phyloP scores from a whole-genome alignment of 73 alveolate genomes.

The Tetrahymena borealis region DNA sequence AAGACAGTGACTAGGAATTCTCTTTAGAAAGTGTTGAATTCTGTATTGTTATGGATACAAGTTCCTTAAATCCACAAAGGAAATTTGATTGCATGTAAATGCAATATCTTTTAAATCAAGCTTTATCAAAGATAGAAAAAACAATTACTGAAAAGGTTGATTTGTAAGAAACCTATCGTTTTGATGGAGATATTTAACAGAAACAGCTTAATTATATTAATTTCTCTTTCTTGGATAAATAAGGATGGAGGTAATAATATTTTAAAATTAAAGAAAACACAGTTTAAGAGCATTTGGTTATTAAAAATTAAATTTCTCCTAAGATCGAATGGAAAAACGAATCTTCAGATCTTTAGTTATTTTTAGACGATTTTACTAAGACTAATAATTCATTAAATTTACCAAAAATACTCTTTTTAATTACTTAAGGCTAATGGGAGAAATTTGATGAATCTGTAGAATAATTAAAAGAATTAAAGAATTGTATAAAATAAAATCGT shows the following conservation, averaged over 20 bases:
- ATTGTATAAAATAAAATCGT: neutral
- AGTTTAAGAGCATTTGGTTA: neutral
- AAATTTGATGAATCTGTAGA: neutral
- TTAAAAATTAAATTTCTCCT: neutral
- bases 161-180: too few species aligned
- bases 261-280: neutral
- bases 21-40: neutral
- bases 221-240: neutral
- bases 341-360: neutral
- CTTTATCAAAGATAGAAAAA: neutral
- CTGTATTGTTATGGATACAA: neutral
- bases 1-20: neutral
- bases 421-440: neutral
- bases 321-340: neutral
- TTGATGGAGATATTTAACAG: neutral
- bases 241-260: neutral
- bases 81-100: neutral
- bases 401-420: neutral
- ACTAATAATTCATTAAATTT: neutral
- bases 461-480: neutral
- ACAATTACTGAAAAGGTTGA: neutral
- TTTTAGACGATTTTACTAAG: neutral
- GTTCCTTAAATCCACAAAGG: neutral
- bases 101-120: neutral
- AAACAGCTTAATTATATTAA: neutral